A percentile compares a stretch with the other conserved stretches of the same genome.
phyloP scores from a whole-genome alignment of 164 flowering plant species.

The Akebia trifoliata region DNA sequence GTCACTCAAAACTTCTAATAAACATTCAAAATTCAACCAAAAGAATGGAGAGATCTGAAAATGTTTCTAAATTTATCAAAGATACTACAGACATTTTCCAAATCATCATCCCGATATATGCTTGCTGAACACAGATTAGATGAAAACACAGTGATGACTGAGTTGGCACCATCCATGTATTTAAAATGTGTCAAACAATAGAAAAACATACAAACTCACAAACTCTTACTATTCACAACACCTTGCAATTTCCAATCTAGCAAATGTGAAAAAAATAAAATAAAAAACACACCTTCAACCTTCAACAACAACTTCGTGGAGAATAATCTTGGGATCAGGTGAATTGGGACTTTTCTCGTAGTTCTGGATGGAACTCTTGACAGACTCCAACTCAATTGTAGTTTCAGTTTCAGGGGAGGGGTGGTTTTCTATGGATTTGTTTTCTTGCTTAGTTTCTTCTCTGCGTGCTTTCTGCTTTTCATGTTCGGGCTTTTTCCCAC shows the following conservation, averaged over 20 bases:
- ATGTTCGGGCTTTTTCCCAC: slow-evolving; percentile 15
- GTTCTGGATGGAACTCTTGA: background rate
- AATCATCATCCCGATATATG: no score
- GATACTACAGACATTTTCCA: no score
- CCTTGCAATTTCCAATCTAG: slow-evolving; percentile 7
- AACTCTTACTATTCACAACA: slow-evolving; percentile 34
- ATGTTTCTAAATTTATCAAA: no score
- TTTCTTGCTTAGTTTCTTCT: slow-evolving; percentile 17
- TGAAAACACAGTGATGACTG: no score
- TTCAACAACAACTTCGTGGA: slow-evolving; percentile 29
- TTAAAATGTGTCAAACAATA: background rate
- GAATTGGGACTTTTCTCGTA: slow-evolving; percentile 13
- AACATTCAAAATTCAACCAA: no score
- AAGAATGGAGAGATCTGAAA: no score
- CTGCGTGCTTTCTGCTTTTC: slow-evolving; percentile 8
- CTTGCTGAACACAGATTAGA: no score
- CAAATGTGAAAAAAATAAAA: slow-evolving; percentile 4
- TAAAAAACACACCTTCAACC: slow-evolving; percentile 18
- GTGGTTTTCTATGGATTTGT: slow-evolving; percentile 8
- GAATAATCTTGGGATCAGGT: slow-evolving; percentile 24
- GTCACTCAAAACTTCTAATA: no score
- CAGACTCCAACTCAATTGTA: slow-evolving; percentile 9
- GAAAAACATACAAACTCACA: slow-evolving; percentile 1
- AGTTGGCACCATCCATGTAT: no score
- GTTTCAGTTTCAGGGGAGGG: slow-evolving; percentile 17